Evolutionary conservation across 345 rosid species (phyloP).

Genomic region (Aethionema arabicum): DNA sequence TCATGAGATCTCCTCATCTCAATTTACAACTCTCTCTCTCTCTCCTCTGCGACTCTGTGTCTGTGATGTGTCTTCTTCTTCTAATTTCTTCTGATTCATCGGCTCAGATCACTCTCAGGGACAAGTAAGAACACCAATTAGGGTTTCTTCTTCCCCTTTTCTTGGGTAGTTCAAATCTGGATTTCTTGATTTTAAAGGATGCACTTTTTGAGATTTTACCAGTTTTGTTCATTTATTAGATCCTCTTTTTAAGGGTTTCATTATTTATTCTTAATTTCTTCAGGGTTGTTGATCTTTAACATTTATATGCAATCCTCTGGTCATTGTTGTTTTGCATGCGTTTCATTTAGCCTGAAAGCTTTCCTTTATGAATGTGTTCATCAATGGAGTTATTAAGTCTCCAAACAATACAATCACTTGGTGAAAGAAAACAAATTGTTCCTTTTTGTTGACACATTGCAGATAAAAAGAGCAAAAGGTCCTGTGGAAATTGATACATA

Average conservation of each 20-base stretch:
- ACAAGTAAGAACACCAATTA: constrained; percentile 44
- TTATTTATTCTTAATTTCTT: background rate
- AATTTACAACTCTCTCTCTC: constrained; percentile 14
- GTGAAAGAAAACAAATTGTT: constrained; percentile 4
- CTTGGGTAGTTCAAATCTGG: constrained; percentile 12
- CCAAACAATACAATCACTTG: background rate
- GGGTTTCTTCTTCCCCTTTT: constrained; percentile 16
- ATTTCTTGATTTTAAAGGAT: constrained; percentile 13
- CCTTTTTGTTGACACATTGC: constrained; percentile 18
- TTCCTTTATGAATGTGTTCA: no score
- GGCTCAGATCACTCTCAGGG: constrained; percentile 50
- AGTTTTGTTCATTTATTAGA: constrained; percentile 11
- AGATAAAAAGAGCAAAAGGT: constrained; percentile 25
- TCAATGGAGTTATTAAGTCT: no score
- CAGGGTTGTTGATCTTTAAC: constrained; percentile 4
- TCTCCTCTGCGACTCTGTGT: constrained; percentile 1
- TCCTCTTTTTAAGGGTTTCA: constrained; percentile 1
- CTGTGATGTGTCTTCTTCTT: constrained; percentile 28
- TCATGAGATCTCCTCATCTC: constrained; percentile 39
- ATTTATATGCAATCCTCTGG: constrained; percentile 8
- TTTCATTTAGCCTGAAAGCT: background rate
- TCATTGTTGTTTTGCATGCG: constrained; percentile 26
- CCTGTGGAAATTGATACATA: constrained; percentile 26
- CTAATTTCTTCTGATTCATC: constrained; percentile 25
- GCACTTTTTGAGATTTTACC: background rate